Evolutionary conservation across 257 asterid genomes (phyloP).

Genomic region (Avicennia marina): DNA sequence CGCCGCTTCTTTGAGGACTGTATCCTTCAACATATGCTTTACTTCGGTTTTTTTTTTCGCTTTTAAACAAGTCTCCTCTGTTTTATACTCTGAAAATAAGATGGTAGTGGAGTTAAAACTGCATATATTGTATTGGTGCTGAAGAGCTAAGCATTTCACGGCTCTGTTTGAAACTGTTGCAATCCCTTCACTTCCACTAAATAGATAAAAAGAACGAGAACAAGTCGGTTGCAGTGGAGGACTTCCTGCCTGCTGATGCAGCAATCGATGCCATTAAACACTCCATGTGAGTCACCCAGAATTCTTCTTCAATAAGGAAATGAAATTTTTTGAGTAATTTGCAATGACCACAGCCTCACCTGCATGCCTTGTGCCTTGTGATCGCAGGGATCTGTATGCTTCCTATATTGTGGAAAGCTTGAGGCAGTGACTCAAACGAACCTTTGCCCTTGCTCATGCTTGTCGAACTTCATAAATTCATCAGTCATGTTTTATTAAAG

Average conservation of each 20-base stretch:
- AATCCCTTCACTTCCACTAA: constrained; percentile 31
- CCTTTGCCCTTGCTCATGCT: no score
- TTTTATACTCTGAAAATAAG: no score
- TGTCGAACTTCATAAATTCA: no score
- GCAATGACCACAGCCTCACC: not conserved
- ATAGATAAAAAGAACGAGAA: constrained; percentile 86
- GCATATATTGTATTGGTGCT: no score
- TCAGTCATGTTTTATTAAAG: no score
- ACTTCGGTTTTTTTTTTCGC: not conserved
- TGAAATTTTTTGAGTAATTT: not conserved
- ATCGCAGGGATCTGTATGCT: constrained; percentile 72
- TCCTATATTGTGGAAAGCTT: constrained; percentile 75
- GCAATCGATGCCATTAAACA: constrained; percentile 63
- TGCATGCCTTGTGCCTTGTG: constrained; percentile 8
- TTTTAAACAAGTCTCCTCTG: not conserved
- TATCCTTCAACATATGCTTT: constrained; percentile 36
- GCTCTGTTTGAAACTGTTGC: not conserved
- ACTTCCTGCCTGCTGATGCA: constrained; percentile 67
- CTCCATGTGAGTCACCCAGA: constrained; percentile 53
- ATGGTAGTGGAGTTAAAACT: no score
- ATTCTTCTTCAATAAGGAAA: not conserved
- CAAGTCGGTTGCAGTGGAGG: constrained; percentile 76
- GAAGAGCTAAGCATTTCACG: not conserved
- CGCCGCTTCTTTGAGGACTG: constrained; percentile 95
- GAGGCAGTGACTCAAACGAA: constrained; percentile 47